Conservation (phyloP, 805 yeast species). For the Spathaspora boniae region DNA sequence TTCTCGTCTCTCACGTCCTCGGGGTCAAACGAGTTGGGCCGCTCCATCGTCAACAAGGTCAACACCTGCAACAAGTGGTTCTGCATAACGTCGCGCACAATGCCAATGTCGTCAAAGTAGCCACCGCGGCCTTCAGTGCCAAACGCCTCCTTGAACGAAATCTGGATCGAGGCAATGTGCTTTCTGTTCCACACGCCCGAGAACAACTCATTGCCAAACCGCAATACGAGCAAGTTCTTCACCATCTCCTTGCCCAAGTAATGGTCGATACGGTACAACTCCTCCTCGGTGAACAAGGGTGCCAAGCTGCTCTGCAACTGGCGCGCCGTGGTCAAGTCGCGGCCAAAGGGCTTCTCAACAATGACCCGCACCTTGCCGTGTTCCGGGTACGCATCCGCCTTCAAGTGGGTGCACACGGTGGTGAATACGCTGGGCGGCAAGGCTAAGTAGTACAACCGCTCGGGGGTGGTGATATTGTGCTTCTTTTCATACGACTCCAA, state of each 20-base stretch:
- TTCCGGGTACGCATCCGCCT: slow-evolving; percentile 59
- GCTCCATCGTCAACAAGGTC: slow-evolving; percentile 90
- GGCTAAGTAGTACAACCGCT: slow-evolving; percentile 88
- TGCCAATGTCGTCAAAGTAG: slow-evolving; percentile 91
- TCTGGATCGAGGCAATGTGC: slow-evolving; percentile 75
- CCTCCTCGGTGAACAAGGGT: slow-evolving; percentile 88
- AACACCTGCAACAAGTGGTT: slow-evolving; percentile 92
- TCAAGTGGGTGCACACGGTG: slow-evolving; percentile 70
- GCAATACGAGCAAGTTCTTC: slow-evolving; percentile 80
- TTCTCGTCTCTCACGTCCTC: slow-evolving; percentile 96
- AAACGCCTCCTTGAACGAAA: slow-evolving; percentile 94
- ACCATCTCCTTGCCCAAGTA: slow-evolving; percentile 98
- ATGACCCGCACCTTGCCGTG: slow-evolving; percentile 74
- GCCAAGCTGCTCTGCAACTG: slow-evolving; percentile 72
- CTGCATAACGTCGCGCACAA: slow-evolving; percentile 97
- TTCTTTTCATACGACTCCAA: slow-evolving; percentile 59
- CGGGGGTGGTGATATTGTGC: slow-evolving; percentile 47
- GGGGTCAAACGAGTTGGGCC: slow-evolving; percentile 87
- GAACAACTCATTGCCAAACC: slow-evolving; percentile 88
- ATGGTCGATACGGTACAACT: slow-evolving; percentile 93
- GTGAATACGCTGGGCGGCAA: slow-evolving; percentile 92
- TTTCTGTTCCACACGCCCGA: slow-evolving; percentile 87
- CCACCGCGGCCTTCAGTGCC: slow-evolving; percentile 99
- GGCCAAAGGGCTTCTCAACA: slow-evolving; percentile 97
- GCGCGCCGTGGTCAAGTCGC: slow-evolving; percentile 75